These are phyloP conservation scores for Clonostachys byssicola DNA, from an alignment of 2,329 filamentous ascomycete genomes.

Conservation along the genomic window DNA sequence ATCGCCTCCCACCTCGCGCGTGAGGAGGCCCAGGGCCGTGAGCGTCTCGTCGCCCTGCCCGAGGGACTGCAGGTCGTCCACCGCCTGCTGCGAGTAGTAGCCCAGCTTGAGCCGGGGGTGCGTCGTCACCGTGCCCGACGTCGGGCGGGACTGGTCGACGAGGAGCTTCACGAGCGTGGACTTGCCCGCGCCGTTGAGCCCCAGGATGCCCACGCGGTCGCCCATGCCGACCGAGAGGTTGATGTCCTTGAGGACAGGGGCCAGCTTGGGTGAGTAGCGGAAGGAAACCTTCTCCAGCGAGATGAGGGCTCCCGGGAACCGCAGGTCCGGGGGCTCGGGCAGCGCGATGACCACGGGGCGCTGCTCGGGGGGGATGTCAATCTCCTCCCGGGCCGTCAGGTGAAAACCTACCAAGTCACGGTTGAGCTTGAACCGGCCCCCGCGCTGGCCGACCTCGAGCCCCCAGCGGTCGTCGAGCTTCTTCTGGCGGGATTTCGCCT, in stretches of 20 bases:
- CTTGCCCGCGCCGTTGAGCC: conserved; percentile 79
- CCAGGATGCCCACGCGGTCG: conserved; percentile 70
- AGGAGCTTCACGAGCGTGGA: conserved; percentile 73
- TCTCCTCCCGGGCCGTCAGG: conserved; percentile 54
- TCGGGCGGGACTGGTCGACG: conserved; percentile 54
- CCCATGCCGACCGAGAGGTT: conserved; percentile 68
- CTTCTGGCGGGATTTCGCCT: conserved; percentile 80
- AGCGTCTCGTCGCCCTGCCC: conserved; percentile 43
- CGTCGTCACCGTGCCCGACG: conserved; percentile 54
- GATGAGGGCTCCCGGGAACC: conserved; percentile 71
- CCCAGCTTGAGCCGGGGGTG: conserved; percentile 69
- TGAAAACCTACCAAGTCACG: conserved; percentile 65
- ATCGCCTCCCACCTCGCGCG: conserved; percentile 42
- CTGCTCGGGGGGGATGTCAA: conserved; percentile 65
- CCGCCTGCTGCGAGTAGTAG: conserved; percentile 78
- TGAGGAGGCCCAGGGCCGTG: conserved; percentile 63
- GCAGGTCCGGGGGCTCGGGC: conserved; percentile 62
- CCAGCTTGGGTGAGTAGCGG: conserved; percentile 44
- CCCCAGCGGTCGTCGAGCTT: conserved; percentile 81
- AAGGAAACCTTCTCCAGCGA: conserved; percentile 68
- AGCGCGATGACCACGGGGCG: conserved; percentile 52
- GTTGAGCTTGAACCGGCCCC: conserved; percentile 77
- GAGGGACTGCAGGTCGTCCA: conserved; percentile 60
- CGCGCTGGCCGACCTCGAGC: conserved; percentile 66
- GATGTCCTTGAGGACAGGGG: conserved; percentile 54